Conservation (phyloP, 495 filamentous ascomycete species). For the Xylaria flabelliformis region DNA sequence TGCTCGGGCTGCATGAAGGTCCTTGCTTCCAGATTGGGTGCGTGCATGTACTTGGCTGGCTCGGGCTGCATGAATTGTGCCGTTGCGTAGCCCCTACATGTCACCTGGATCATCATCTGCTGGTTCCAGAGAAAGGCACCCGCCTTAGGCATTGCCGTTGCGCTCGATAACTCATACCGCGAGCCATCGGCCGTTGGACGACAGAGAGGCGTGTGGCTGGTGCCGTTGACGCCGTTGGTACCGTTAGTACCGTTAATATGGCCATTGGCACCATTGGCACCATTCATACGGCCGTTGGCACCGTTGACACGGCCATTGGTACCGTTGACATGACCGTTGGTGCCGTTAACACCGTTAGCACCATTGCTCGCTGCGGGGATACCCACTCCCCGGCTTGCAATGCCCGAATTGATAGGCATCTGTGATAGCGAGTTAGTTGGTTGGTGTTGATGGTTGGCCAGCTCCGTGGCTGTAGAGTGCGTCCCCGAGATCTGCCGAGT, state of each 20-base stretch:
- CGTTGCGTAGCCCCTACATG: slow-evolving; percentile 62
- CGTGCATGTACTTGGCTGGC: slow-evolving; percentile 62
- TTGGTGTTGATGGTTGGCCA: slow-evolving; percentile 2
- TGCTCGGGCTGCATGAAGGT: slow-evolving; percentile 68
- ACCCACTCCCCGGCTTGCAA: neutral
- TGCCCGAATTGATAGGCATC: slow-evolving; percentile 4
- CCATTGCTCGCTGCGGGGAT: neutral
- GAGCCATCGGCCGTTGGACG: slow-evolving; percentile 55
- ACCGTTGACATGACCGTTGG: neutral
- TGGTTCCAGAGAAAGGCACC: slow-evolving; percentile 66
- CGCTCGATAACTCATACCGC: slow-evolving; percentile 61
- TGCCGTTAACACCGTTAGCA: neutral
- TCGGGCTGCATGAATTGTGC: slow-evolving; percentile 67
- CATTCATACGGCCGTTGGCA: neutral
- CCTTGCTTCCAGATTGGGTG: slow-evolving; percentile 62
- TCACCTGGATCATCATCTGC: slow-evolving; percentile 66
- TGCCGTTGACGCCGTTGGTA: slow-evolving; percentile 9
- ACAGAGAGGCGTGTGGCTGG: slow-evolving; percentile 1
- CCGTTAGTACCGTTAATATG: neutral
- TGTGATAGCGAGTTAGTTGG: neutral
- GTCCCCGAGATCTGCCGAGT: slow-evolving; percentile 16
- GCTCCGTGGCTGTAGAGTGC: neutral
- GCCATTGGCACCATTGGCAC: slow-evolving; percentile 7
- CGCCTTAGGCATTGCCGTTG: slow-evolving; percentile 63
- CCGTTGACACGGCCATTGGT: slow-evolving; percentile 3